These are phyloP conservation scores for Bryum argenteum DNA, from an alignment of 225 moss, liverwort and hornwort genomes.

Conservation along the genomic window DNA sequence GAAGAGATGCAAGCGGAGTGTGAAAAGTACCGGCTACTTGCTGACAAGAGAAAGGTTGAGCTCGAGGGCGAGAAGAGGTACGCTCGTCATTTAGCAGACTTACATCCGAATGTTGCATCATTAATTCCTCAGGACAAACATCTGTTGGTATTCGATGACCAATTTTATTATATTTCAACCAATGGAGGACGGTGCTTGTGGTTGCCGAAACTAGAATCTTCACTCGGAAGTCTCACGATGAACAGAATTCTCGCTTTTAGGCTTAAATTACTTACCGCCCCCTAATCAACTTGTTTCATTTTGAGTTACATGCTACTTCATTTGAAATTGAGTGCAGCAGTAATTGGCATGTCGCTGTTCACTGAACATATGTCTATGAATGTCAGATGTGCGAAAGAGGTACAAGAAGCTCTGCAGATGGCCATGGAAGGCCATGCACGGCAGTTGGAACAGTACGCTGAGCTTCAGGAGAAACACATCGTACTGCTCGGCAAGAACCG, in stretches of 20 bases:
- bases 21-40: constrained; percentile 68
- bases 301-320: not conserved
- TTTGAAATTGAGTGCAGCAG: not conserved
- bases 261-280: too few species aligned
- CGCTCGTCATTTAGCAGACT: not conserved
- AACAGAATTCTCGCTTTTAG: too few species aligned
- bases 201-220: too few species aligned
- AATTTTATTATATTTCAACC: not conserved
- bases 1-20: constrained; percentile 84
- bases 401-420: constrained; percentile 95
- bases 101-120: not conserved
- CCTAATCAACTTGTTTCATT: not conserved
- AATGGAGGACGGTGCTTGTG: not conserved
- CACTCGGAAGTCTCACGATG: too few species aligned
- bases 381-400: constrained; percentile 76
- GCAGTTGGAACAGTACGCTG: constrained; percentile 90
- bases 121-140: not conserved
- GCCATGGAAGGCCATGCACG: constrained; percentile 97
- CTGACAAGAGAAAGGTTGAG: constrained; percentile 83
- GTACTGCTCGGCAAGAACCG: constrained; percentile 76
- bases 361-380: not conserved
- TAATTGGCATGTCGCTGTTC: not conserved
- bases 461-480: constrained; percentile 98
- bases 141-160: not conserved
- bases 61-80: constrained; percentile 88